Conservation (phyloP, 1,284 basidiomycete genomes). For the Thecaphora thlaspeos region DNA sequence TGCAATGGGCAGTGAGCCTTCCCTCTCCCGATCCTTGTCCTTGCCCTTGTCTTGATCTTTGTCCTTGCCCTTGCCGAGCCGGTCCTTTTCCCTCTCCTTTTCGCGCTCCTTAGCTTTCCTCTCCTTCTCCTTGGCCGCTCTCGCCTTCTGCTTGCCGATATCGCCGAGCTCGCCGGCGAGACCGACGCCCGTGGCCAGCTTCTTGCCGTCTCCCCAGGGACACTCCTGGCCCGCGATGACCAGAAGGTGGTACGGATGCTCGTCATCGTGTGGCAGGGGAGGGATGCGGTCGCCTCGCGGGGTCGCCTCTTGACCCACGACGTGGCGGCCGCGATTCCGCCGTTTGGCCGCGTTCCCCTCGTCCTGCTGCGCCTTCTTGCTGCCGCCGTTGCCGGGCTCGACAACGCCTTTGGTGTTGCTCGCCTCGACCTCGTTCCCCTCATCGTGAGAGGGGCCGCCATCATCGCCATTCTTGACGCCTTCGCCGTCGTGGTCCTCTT, state of each 20-base stretch:
- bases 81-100: constrained; percentile 14
- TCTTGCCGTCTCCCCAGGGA: constrained; percentile 52
- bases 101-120: constrained; percentile 9
- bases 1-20: background rate
- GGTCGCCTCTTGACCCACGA: constrained; percentile 37
- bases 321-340: constrained; percentile 19
- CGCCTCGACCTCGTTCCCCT: too few species aligned
- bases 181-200: constrained; percentile 44
- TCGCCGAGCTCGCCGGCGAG: constrained; percentile 51
- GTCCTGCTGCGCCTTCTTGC: background rate
- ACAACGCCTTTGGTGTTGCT: background rate
- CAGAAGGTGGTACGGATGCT: constrained; percentile 76
- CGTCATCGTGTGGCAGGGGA: constrained; percentile 42
- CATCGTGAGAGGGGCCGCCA: background rate
- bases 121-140: constrained; percentile 27
- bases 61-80: constrained; percentile 24
- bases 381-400: background rate
- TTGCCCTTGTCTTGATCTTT: constrained; percentile 31
- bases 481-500: background rate
- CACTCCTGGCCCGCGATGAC: constrained; percentile 72
- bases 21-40: constrained; percentile 22
- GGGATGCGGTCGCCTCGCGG: constrained; percentile 46
- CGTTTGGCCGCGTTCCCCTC: background rate
- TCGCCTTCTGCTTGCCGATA: constrained; percentile 28
- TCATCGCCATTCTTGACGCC: background rate